Base-by-base conservation (phyloP, 805 yeast genomes). In the Saccharomycopsis vini region DNA sequence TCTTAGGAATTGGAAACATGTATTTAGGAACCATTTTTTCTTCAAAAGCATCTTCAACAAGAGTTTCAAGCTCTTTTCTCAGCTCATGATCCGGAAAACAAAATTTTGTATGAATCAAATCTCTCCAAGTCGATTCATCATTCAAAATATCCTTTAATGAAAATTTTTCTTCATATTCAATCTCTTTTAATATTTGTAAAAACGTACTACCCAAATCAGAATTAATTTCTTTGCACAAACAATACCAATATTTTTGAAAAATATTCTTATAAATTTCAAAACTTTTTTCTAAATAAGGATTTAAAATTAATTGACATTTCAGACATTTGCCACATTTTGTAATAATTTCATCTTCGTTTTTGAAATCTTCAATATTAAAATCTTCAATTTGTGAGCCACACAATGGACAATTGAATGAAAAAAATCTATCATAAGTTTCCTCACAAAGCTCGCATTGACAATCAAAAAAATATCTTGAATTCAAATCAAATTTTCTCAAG, bases 371-470 rank as follows among this genome's bases (percentile, higher is more conserved):
- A n/a, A n/a, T n/a, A n/a, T n/a, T n/a, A n/a, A n/a, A n/a, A n/a
- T n/a, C n/a, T n/a, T n/a, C n/a, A n/a, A n/a, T n/a, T n/a, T n/a
- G 21, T 12, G 40, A 21, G 0, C 47, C 47, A 48, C 68, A 63
- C 1, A 35, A 20, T 1, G 39, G 40, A 42, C 66, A 63, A 10
- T 40, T 42, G 21, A 57, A 47, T 10, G 62, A 56, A 32, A 63
- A 53, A 51, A 53, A 56, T 16, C 37, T 31, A 47, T 67, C 71
- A 32, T 43, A 40, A 4, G 40, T 39, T 5, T 40, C 18, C 6
- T 30, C n/a, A 44, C 70, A 64, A 13, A 44, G 31, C 5, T 31
- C 9, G 49, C 72, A 67, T n/a, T 50, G 30, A 47, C 71, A 67
- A 1, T 51, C 31, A 40, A 67, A 67, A 42, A 54, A 62, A 44